Evolutionary conservation across 768 basidiomycete species (phyloP).

Genomic region (Tephrocybe sp.): DNA sequence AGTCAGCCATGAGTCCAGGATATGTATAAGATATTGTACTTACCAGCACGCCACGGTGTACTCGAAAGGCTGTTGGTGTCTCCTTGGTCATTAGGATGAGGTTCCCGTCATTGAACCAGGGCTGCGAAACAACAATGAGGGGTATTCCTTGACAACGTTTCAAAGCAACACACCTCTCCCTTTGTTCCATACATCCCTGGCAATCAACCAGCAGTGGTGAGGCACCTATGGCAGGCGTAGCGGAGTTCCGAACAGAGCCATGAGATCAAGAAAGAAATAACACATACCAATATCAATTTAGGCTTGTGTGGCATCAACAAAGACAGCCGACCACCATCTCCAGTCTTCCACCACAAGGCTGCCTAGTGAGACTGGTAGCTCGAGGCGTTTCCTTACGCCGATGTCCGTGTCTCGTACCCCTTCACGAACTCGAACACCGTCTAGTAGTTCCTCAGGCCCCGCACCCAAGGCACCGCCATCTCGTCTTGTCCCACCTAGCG

Average conservation of each 20-base stretch:
- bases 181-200: neutral
- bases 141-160: neutral
- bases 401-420: conserved; percentile 28
- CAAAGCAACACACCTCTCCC: conserved; percentile 20
- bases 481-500: conserved; percentile 48
- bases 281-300: neutral
- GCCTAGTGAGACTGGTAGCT: neutral
- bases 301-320: conserved; percentile 4
- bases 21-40: conserved; percentile 1
- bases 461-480: conserved; percentile 43
- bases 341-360: too few relatives aligned
- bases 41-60: conserved; percentile 50
- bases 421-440: conserved; percentile 14
- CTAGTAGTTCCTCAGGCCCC: conserved; percentile 12
- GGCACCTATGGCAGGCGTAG: too few relatives aligned
- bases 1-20: neutral
- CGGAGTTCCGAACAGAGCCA: neutral
- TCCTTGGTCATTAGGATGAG: conserved; percentile 48
- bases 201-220: neutral
- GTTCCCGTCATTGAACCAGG: conserved; percentile 65
- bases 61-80: conserved; percentile 46
- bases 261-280: neutral
- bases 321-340: neutral
- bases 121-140: conserved; percentile 25
- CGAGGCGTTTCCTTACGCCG: neutral